Conservation (phyloP, 2,329 filamentous ascomycete species). For the Alternaria triticimaculans region DNA sequence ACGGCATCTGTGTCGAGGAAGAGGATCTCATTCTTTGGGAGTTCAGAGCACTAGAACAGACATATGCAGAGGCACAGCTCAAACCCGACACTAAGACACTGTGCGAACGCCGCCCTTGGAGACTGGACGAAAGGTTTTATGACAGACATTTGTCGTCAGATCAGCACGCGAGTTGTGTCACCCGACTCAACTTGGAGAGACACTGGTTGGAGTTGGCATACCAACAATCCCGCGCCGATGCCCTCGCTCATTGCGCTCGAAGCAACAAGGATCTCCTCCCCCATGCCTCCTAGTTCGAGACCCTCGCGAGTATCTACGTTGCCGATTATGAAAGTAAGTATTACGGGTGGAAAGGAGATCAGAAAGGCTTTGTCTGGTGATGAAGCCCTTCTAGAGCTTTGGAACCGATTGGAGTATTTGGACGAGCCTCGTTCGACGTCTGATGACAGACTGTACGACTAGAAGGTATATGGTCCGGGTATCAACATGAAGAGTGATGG, state of each 20-base stretch:
- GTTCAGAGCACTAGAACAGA: conserved; percentile 7
- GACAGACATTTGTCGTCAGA: neutral
- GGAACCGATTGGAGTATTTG: neutral
- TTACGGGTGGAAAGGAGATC: neutral
- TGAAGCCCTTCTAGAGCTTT: neutral
- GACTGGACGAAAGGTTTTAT: neutral
- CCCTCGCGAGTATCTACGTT: neutral
- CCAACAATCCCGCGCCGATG: conserved; percentile 10
- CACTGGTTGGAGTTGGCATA: conserved; percentile 15
- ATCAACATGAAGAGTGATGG: neutral
- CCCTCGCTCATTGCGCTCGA: conserved; percentile 6
- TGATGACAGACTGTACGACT: neutral
- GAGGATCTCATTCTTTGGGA: conserved; percentile 19
- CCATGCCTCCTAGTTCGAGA: neutral
- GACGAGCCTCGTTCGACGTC: neutral
- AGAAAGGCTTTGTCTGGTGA: neutral
- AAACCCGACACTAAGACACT: neutral
- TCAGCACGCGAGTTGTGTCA: conserved; percentile 9
- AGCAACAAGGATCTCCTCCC: conserved; percentile 4
- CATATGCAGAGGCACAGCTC: conserved; percentile 4
- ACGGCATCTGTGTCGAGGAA: conserved; percentile 1
- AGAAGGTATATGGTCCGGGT: neutral
- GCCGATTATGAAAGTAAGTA: neutral
- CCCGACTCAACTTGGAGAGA: neutral
- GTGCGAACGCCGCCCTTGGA: neutral